A percentile compares a stretch with the other conserved stretches of the same genome.
phyloP scores from a whole-genome alignment of 176 grass and related monocot genomes.

The Avena eriantha region DNA sequence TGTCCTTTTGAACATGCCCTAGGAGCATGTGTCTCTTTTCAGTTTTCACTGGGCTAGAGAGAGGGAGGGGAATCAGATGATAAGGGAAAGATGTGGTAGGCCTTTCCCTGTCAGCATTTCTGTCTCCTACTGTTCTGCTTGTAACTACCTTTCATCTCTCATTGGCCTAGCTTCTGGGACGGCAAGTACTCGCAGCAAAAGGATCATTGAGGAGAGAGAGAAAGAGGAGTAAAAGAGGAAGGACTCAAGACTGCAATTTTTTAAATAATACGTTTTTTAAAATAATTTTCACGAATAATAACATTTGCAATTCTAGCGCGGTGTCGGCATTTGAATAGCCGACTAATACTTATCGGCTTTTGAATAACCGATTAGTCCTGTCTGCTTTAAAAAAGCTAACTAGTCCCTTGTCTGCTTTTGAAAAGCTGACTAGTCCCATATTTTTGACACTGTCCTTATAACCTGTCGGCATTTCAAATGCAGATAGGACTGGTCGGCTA shows the following conservation, averaged over 20 bases:
- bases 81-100: conserved; percentile 39
- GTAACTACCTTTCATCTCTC: conserved; percentile 66
- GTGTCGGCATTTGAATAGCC: no score
- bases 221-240: not conserved
- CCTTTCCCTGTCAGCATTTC: conserved; percentile 54
- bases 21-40: conserved; percentile 43
- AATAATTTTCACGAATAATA: no score
- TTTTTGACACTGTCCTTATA: no score
- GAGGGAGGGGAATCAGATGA: conserved; percentile 5
- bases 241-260: not conserved
- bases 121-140: conserved; percentile 45
- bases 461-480: no score
- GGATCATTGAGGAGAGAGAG: conserved; percentile 55
- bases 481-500: no score
- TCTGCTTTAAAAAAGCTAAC: no score
- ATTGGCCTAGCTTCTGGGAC: conserved; percentile 59
- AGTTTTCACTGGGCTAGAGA: conserved; percentile 37
- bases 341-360: no score
- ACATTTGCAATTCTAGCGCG: no score
- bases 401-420: no score
- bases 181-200: conserved; percentile 61
- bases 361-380: no score
- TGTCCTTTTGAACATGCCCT: conserved; percentile 67
- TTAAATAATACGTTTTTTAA: not conserved
- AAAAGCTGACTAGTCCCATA: no score